Evolutionary conservation across 345 rosid species (phyloP).

Genomic region (Gossypium sturtianum): DNA sequence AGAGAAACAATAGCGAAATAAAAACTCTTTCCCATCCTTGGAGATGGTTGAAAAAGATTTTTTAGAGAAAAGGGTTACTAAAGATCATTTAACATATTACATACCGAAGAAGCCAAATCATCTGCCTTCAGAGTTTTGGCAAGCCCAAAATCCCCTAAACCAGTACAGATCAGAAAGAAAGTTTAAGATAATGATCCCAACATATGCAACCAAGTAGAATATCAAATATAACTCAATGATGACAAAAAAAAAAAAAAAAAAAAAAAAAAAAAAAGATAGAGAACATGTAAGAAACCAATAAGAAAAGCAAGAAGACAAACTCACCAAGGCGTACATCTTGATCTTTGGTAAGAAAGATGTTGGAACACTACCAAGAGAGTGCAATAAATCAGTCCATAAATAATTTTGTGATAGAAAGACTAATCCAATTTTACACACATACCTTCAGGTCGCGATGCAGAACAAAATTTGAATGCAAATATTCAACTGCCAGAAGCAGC

Average conservation of each 20-base stretch:
- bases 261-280: constrained; percentile 20
- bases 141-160: constrained; percentile 91
- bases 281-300: neutral
- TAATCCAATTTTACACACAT: constrained; percentile 18
- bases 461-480: constrained; percentile 92
- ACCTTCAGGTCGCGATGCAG: constrained; percentile 96
- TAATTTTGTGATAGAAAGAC: constrained; percentile 3
- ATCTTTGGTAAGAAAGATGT: constrained; percentile 94
- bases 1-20: neutral
- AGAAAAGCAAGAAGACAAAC: constrained; percentile 16
- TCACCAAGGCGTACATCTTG: constrained; percentile 95
- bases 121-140: constrained; percentile 93
- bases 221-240: neutral
- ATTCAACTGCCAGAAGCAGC: constrained; percentile 84
- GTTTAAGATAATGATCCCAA: neutral
- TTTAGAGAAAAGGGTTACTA: neutral
- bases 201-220: neutral
- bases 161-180: constrained; percentile 17
- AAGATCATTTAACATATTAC: constrained; percentile 17
- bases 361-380: constrained; percentile 69
- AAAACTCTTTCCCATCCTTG: neutral
- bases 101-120: constrained; percentile 93
- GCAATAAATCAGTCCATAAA: constrained; percentile 28
- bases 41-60: neutral
- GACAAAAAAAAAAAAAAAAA: constrained; percentile 1